Conservation (phyloP, 768 basidiomycete species). For the Naganishia friedmannii region DNA sequence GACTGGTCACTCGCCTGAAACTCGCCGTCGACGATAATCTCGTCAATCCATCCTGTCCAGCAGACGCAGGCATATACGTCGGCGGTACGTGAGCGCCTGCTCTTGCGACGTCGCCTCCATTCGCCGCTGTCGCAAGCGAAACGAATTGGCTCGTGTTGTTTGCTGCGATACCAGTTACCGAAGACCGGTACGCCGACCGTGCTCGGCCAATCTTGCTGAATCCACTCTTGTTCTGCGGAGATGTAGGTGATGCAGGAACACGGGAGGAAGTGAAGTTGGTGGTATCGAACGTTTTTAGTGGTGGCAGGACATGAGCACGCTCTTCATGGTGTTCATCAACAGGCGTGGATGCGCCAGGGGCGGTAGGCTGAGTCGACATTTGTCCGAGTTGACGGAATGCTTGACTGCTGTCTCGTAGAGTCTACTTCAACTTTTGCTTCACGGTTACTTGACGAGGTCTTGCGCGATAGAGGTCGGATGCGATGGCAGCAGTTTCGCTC, state of each 20-base stretch:
- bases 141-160: constrained; percentile 6
- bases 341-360: constrained; percentile 1
- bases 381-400: neutral
- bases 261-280: neutral
- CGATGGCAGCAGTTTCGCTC: no score
- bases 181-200: constrained; percentile 1
- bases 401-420: neutral
- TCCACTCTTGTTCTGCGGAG: neutral
- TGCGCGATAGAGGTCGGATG: no score
- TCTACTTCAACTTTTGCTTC: neutral
- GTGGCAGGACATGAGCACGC: constrained; percentile 9
- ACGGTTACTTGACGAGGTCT: neutral
- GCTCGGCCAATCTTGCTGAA: constrained; percentile 11
- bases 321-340: constrained; percentile 19
- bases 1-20: constrained; percentile 1
- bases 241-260: constrained; percentile 4
- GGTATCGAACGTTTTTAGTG: constrained; percentile 10
- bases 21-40: constrained; percentile 4
- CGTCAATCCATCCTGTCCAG: constrained; percentile 6
- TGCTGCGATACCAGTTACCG: constrained; percentile 13
- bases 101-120: neutral
- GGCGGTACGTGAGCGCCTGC: constrained; percentile 1
- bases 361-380: neutral
- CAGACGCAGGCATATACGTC: neutral
- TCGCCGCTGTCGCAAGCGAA: constrained; percentile 7